phyloP scores from a whole-genome alignment of 768 basidiomycete genomes.

The Russula dissimulans region DNA sequence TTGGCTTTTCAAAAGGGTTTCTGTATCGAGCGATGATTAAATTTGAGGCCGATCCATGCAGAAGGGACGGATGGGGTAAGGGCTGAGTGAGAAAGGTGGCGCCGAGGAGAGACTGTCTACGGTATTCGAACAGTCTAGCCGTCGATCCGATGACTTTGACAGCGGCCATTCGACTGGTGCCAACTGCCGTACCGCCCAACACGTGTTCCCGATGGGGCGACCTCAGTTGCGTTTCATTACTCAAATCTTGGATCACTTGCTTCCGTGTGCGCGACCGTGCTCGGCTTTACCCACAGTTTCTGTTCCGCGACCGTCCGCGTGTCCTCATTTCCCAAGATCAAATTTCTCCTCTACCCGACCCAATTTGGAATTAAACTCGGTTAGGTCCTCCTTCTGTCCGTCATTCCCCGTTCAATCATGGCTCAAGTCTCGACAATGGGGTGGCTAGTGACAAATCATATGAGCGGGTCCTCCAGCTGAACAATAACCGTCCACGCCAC shows the following conservation, averaged over 20 bases:
- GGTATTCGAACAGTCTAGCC: slow-evolving; percentile 10
- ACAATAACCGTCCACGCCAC: slow-evolving; percentile 2
- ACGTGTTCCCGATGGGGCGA: slow-evolving; percentile 8
- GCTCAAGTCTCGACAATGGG: slow-evolving; percentile 1
- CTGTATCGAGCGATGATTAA: slow-evolving; percentile 19
- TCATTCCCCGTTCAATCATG: background rate
- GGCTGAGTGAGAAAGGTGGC: slow-evolving; percentile 3
- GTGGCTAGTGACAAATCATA: background rate
- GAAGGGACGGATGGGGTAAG: slow-evolving; percentile 10
- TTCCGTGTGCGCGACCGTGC: background rate
- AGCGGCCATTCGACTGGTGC: background rate
- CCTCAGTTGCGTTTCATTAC: background rate
- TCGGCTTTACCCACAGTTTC: slow-evolving; percentile 12
- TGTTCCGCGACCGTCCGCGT: slow-evolving; percentile 15
- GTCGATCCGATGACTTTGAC: slow-evolving; percentile 15
- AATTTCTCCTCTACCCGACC: background rate
- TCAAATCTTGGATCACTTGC: background rate
- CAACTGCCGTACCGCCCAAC: background rate
- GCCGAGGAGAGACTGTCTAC: slow-evolving; percentile 14
- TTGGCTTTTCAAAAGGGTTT: slow-evolving; percentile 20
- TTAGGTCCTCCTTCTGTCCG: background rate
- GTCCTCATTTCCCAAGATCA: slow-evolving; percentile 9
- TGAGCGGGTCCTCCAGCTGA: background rate
- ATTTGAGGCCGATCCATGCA: slow-evolving; percentile 17
- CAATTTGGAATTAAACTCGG: background rate